phyloP scores from a whole-genome alignment of 73 alveolate species.

The Stentor coeruleus region DNA sequence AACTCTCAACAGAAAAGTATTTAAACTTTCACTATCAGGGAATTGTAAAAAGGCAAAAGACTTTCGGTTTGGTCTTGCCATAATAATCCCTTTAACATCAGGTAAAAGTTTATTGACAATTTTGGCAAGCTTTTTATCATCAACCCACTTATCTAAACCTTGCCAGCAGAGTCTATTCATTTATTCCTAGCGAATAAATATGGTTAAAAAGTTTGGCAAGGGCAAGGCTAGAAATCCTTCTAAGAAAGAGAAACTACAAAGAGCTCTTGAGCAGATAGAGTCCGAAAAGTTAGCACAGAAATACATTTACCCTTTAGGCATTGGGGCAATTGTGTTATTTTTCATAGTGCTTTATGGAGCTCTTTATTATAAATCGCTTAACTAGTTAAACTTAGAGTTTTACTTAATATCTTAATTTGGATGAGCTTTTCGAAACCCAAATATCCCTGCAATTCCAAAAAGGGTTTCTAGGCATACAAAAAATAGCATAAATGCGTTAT shows the following conservation, averaged over 20 bases:
- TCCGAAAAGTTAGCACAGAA: neutral
- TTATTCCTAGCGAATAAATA: neutral
- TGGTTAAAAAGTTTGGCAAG: slow-evolving; percentile 1
- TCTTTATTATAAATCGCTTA: neutral
- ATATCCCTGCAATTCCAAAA: neutral
- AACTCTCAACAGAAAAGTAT: neutral
- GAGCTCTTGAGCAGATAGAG: neutral
- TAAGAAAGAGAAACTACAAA: neutral
- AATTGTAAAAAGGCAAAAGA: slow-evolving; percentile 12
- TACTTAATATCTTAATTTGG: neutral
- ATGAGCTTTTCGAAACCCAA: slow-evolving; percentile 10
- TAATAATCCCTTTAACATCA: neutral
- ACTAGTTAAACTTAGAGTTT: neutral
- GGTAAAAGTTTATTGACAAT: neutral
- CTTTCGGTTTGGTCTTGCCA: neutral
- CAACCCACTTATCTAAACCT: slow-evolving; percentile 20
- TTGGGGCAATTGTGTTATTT: neutral
- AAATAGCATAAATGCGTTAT: neutral
- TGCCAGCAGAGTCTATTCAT: slow-evolving; percentile 27
- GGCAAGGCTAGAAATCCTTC: slow-evolving; percentile 15
- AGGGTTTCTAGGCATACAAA: neutral
- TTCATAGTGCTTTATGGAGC: neutral
- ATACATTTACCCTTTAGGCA: neutral
- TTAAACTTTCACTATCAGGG: neutral
- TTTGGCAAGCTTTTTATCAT: slow-evolving; percentile 16